Evolutionary conservation across 1,284 basidiomycete genomes (phyloP), one percentile per base, ranked within the genome.

Genomic region (Mycosarcoma mackinlayi): DNA sequence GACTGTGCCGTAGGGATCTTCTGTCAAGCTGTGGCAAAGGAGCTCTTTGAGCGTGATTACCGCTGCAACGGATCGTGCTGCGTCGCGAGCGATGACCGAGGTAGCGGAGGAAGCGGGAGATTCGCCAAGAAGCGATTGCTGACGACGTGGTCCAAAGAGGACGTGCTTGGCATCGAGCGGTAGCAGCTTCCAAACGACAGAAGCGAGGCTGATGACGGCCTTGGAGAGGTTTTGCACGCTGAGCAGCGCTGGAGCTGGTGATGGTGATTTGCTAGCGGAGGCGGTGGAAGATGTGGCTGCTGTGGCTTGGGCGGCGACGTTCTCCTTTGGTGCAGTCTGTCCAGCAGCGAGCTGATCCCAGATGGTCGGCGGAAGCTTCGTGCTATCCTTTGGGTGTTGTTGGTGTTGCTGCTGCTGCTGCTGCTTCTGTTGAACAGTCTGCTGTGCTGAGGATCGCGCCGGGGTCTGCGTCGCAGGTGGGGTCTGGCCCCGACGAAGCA

Each of bases 101-200:
- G 38, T 27, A 3, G 65, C 62, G 9, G 40, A 35, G 2, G 40
- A 46, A 0, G 42, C 42, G 0, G 68, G 65, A 2, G 62, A 67
- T 8, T 57, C 56, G 19, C 63, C 68, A 0, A 62, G 6, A 4
- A 71, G 19, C 5, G 30, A 24, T 21, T 57, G 48, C 3, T 50
- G 54, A 16, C 69, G 46, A 28, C 58, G 50, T 18, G 66, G 60
- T 6, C 74, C 74, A 7, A 73, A 67, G 0, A 78, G 53, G 9
- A 71, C 76, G 35, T 78, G 76, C 51, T 73, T 70, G 9, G 71
- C 74, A 23, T 78, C 76, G 1, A 39, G 30, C 0, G 76, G 74
- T 5, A 76, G 13, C 3, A 57, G 13, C 16, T 38, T 37, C 65
- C 68, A 72, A 1, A 33, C 55, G 3, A 51, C 35, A 8, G 27